These are phyloP conservation scores for Pseudocercospora eumusae DNA, from an alignment of 2,329 filamentous ascomycete genomes.

Conservation along the genomic window DNA sequence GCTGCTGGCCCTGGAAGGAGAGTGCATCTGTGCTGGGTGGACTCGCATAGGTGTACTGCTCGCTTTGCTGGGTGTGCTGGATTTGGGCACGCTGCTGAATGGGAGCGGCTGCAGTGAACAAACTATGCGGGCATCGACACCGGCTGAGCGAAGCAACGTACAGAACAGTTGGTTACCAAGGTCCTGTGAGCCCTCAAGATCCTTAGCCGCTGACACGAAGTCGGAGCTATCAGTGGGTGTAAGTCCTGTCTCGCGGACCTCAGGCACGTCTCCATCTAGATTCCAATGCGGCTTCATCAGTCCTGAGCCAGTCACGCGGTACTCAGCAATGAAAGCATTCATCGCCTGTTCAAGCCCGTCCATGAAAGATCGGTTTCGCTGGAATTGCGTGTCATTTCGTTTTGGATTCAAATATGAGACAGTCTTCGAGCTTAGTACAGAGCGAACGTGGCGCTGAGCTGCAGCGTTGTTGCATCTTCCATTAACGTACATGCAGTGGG, in stretches of 20 bases:
- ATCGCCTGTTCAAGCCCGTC: constrained; percentile 72
- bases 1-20: background rate
- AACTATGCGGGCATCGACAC: constrained; percentile 77
- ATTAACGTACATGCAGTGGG: constrained; percentile 75
- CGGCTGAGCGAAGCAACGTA: constrained; percentile 77
- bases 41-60: constrained; percentile 41
- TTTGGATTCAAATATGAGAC: constrained; percentile 69
- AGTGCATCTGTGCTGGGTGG: constrained; percentile 28
- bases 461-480: constrained; percentile 72
- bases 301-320: constrained; percentile 70
- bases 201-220: constrained; percentile 70
- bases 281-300: constrained; percentile 70
- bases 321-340: constrained; percentile 68
- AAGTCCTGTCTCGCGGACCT: constrained; percentile 16
- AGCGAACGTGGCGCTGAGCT: constrained; percentile 54
- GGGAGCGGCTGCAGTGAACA: constrained; percentile 85
- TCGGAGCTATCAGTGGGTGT: constrained; percentile 53
- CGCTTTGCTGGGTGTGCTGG: constrained; percentile 46
- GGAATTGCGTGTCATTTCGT: constrained; percentile 69
- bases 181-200: constrained; percentile 79
- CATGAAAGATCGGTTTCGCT: constrained; percentile 72
- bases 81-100: constrained; percentile 58
- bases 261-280: constrained; percentile 57
- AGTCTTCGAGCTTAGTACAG: constrained; percentile 66
- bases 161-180: constrained; percentile 90